These are phyloP conservation scores for Aphanomyces astaci DNA, from an alignment of 352 stramenopile species.

Conservation along the genomic window DNA sequence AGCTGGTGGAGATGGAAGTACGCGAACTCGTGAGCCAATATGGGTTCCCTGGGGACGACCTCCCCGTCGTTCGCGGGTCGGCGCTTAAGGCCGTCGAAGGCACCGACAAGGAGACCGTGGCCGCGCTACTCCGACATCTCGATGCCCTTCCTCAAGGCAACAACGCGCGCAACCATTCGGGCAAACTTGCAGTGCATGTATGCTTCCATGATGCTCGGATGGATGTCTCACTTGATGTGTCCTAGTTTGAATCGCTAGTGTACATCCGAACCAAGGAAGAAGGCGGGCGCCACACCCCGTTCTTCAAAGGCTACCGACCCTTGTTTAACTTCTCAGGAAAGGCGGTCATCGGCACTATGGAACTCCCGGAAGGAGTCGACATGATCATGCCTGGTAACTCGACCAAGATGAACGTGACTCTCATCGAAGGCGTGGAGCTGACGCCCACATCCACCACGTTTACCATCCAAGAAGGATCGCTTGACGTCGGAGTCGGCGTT, in stretches of 20 bases:
- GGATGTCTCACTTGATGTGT: conserved; percentile 82
- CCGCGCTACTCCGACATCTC: conserved; percentile 69
- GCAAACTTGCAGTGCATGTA: conserved; percentile 86
- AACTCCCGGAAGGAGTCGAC: conserved; percentile 67
- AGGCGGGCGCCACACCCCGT: conserved; percentile 94
- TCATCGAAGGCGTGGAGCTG: conserved; percentile 88
- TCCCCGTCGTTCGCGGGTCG: conserved; percentile 90
- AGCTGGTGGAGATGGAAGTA: conserved; percentile 94
- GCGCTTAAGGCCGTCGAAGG: conserved; percentile 90
- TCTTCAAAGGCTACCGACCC: conserved; percentile 95
- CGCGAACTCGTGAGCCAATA: conserved; percentile 91
- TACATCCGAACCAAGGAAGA: conserved; percentile 96
- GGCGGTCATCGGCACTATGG: conserved; percentile 89
- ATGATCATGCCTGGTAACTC: conserved; percentile 98
- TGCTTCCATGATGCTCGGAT: conserved; percentile 88
- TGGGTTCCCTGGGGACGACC: conserved; percentile 93
- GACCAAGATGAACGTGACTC: conserved; percentile 85
- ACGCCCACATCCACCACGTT: conserved; percentile 91
- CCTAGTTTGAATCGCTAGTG: conserved; percentile 93
- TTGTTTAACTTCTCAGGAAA: conserved; percentile 97
- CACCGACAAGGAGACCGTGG: too few species aligned
- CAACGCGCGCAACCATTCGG: conserved; percentile 77
- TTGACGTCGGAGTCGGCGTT: conserved; percentile 93
- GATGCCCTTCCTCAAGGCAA: conserved; percentile 91
- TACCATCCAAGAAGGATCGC: conserved; percentile 92